A percentile compares a stretch with the other conserved stretches of the same genome.
These are phyloP conservation scores for Monsonia emarginata DNA, from an alignment of 441 rosid species.

Conservation along the genomic window DNA sequence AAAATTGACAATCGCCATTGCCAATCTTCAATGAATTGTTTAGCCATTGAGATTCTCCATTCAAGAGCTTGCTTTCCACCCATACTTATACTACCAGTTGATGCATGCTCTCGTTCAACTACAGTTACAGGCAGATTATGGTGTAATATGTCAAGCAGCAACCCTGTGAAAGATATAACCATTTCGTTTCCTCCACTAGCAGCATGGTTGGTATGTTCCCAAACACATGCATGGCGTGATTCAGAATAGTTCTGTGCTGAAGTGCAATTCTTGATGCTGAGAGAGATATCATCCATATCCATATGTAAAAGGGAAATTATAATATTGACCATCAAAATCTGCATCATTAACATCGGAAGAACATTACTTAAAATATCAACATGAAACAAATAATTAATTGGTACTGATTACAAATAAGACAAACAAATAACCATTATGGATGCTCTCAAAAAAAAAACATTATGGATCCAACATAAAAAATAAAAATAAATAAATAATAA, in stretches of 20 bases:
- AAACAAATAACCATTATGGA: constrained; percentile 7
- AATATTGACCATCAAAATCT: constrained; percentile 88
- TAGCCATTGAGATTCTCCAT: constrained; percentile 76
- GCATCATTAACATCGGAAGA: constrained; percentile 34
- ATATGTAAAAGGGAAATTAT: constrained; percentile 62
- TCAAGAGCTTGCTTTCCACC: constrained; percentile 75
- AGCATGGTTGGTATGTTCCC: constrained; percentile 37
- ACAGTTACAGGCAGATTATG: constrained; percentile 54
- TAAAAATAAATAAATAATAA: too few species aligned
- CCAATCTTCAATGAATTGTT: constrained; percentile 85
- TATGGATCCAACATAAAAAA: constrained; percentile 11
- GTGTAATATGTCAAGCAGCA: constrained; percentile 61
- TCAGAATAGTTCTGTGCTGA: constrained; percentile 47
- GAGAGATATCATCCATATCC: constrained; percentile 69
- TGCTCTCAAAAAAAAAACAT: too few species aligned
- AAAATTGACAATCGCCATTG: constrained; percentile 90
- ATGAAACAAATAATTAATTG: background rate
- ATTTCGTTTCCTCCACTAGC: constrained; percentile 52
- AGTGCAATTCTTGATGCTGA: constrained; percentile 46
- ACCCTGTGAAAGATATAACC: constrained; percentile 67
- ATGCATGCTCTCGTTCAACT: constrained; percentile 44
- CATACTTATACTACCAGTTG: constrained; percentile 39
- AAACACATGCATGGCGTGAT: constrained; percentile 28
- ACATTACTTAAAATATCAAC: constrained; percentile 22
- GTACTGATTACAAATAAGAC: background rate